phyloP scores from a whole-genome alignment of 2,329 filamentous ascomycete species.

The Hortaea sp. region DNA sequence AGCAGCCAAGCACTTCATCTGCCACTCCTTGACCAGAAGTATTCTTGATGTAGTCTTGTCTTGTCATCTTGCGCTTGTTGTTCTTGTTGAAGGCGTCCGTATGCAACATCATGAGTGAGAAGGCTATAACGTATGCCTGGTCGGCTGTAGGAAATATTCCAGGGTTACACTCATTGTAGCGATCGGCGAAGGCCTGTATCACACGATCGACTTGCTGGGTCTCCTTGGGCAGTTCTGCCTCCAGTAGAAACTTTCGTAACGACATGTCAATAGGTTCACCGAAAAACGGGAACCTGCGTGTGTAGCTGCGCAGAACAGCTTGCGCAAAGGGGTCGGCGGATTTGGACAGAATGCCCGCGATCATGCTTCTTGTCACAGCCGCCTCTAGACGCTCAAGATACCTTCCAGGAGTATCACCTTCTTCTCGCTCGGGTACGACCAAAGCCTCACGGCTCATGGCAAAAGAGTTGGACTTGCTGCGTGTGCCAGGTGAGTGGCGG shows the following conservation, averaged over 20 bases:
- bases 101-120: constrained; percentile 90
- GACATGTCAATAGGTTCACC: constrained; percentile 98
- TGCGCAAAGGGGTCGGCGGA: constrained; percentile 75
- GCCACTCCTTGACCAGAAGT: constrained; percentile 85
- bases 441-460: constrained; percentile 62
- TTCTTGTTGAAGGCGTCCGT: constrained; percentile 99
- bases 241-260: constrained; percentile 88
- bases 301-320: constrained; percentile 82
- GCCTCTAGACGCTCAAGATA: constrained; percentile 80
- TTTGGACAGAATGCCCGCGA: constrained; percentile 78
- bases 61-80: constrained; percentile 99
- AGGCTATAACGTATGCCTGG: constrained; percentile 96
- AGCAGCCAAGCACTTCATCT: constrained; percentile 85
- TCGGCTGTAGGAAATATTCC: constrained; percentile 86
- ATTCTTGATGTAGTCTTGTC: constrained; percentile 89
- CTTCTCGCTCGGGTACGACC: constrained; percentile 65
- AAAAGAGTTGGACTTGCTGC: constrained; percentile 75
- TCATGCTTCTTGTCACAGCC: constrained; percentile 65
- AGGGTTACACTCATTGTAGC: constrained; percentile 96
- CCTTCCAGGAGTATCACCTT: constrained; percentile 81
- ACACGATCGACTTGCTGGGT: constrained; percentile 97
- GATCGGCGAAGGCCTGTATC: constrained; percentile 85
- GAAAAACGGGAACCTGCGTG: constrained; percentile 90
- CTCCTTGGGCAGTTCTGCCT: constrained; percentile 90
- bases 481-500: constrained; percentile 61